Base-by-base conservation (phyloP, 2,329 filamentous ascomycete genomes). In the Arthrobotrys sphaeroides region DNA sequence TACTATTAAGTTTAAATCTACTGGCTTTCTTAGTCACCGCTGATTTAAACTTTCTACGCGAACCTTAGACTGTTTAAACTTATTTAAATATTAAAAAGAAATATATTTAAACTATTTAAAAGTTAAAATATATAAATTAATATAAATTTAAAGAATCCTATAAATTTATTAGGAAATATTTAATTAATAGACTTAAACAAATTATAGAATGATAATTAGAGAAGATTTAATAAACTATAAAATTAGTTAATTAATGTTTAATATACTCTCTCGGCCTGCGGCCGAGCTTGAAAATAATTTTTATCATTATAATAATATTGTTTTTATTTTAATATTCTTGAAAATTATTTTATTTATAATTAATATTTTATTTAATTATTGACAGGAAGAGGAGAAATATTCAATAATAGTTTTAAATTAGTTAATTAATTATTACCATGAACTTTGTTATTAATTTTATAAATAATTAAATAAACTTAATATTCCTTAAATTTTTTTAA, bases 91-190 rank as follows among this genome's bases (percentile, higher is more conserved):
- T 47, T 18, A 47, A 47, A 47, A 22, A 9, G 13, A 47, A 20
- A 47, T 22, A 47, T 47, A 22, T 47, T 47, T 47, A 22, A 47
- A 22, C 22, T 47, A 22, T 47, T 47, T 47, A 47, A 22, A 22
- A 47, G 16, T 22, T 20, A 47, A 47, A 22, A 47, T 47, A 47
- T 47, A 22, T 38, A 38, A 38, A 38, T 38, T 10, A 38, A 38
- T 33, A 65, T 73, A 38, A 43, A 65, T 73, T 59, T 31, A 55
- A 67, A 22, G 13, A 57, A 42, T 68, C 2, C 28, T 66, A 67
- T 43, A 33, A 45, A 66, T 45, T 59, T 49, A 67, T 67, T 59
- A 66, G 20, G 53, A 47, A 36, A 38, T 40, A 53, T 53, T 26
- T 40, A 53, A 38, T 36, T 53, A 53, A 38, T 47, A 53, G 20